A percentile compares a stretch with the other conserved stretches of the same genome.
phyloP scores from a whole-genome alignment of 441 rosid species.

The Codiaeum variegatum region DNA sequence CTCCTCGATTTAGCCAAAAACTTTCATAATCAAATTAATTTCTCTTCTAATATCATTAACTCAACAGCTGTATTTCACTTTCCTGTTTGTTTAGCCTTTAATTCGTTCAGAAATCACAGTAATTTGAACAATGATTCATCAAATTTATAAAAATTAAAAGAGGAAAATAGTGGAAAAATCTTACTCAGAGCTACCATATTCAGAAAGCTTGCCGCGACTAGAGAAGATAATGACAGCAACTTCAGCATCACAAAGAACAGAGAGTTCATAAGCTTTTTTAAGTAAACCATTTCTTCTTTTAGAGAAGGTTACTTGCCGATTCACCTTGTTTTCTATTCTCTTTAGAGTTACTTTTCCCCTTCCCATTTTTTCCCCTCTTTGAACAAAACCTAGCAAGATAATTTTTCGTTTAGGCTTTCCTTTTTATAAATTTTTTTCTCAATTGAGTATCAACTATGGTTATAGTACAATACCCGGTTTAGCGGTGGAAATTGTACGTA shows the following conservation, averaged over 20 bases:
- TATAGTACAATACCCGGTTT: not conserved
- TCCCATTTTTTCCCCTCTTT: constrained; percentile 23
- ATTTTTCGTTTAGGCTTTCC: not conserved
- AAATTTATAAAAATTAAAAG: not conserved
- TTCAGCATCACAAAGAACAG: constrained; percentile 39
- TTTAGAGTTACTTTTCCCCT: constrained; percentile 40
- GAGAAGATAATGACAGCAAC: constrained; percentile 42
- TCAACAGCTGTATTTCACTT: too few relatives aligned
- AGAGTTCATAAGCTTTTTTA: constrained; percentile 39
- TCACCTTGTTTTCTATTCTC: constrained; percentile 40
- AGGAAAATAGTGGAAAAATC: not conserved
- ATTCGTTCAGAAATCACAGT: not conserved
- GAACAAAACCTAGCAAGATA: constrained; percentile 1
- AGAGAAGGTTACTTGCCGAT: constrained; percentile 39
- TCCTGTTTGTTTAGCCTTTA: not conserved
- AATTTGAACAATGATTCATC: too few relatives aligned
- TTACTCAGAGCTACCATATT: constrained; percentile 33
- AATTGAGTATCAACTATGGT: not conserved
- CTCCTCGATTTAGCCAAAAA: not conserved
- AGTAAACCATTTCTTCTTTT: constrained; percentile 41
- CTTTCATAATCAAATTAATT: not conserved
- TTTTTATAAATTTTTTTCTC: not conserved
- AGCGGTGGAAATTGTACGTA: not conserved
- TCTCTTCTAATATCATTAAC: too few relatives aligned
- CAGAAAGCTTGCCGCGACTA: constrained; percentile 31